phyloP scores from a whole-genome alignment of 208 protist genomes.

The Trypanosoma cruzi region DNA sequence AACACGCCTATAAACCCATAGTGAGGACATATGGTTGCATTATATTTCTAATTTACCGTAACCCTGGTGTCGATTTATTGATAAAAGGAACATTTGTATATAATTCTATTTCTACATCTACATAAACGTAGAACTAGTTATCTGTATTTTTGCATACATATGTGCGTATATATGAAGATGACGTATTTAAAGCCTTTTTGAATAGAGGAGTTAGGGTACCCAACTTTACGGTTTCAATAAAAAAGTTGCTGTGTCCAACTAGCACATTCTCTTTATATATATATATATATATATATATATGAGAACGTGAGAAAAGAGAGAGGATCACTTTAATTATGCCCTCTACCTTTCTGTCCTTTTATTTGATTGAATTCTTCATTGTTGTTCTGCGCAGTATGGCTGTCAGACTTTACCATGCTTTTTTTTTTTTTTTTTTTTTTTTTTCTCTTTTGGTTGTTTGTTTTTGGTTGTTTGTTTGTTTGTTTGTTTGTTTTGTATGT shows the following conservation, averaged over 20 bases:
- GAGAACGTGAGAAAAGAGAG: no score
- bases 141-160: neutral
- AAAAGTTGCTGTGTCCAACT: neutral
- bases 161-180: neutral
- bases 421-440: no score
- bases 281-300: neutral
- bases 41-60: constrained; percentile 4
- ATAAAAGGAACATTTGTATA: constrained; percentile 5
- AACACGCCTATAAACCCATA: neutral
- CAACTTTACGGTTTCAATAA: neutral
- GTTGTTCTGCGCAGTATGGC: no score
- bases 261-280: neutral
- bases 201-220: neutral
- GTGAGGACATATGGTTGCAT: neutral
- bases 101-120: constrained; percentile 18
- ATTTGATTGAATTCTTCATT: no score
- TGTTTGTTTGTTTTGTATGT: no score
- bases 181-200: neutral
- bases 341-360: no score
- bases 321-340: no score
- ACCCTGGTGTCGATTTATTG: neutral
- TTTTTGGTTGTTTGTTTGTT: no score
- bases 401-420: no score
- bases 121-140: constrained; percentile 10
- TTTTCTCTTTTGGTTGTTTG: no score